Evolutionary conservation across 1,284 basidiomycete species (phyloP).

Genomic region (Ceratobasidium papillatum): DNA sequence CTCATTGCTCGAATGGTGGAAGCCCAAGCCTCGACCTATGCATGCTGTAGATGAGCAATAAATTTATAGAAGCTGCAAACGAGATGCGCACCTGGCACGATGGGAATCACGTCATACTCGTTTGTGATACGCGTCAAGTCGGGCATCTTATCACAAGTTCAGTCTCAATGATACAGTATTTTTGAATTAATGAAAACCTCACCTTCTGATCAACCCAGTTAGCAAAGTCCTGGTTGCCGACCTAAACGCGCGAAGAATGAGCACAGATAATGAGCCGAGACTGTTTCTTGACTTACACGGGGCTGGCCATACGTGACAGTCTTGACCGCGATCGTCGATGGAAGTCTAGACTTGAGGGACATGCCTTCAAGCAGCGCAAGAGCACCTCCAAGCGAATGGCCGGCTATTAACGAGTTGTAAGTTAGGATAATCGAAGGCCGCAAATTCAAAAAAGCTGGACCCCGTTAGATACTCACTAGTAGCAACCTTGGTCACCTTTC

Average conservation of each 20-base stretch:
- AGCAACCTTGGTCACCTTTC: constrained; percentile 57
- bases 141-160: constrained; percentile 45
- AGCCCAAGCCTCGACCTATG: constrained; percentile 59
- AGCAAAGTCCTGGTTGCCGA: constrained; percentile 69
- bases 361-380: constrained; percentile 62
- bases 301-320: constrained; percentile 65
- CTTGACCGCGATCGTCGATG: constrained; percentile 53
- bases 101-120: constrained; percentile 58
- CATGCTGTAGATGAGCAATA: neutral
- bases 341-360: constrained; percentile 59
- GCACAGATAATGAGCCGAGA: neutral
- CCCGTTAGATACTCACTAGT: constrained; percentile 52
- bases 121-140: constrained; percentile 62
- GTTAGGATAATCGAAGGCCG: neutral
- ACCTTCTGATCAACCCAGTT: constrained; percentile 62
- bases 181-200: neutral
- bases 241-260: constrained; percentile 49
- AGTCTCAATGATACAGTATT: neutral
- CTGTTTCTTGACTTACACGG: constrained; percentile 53
- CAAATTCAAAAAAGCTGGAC: neutral
- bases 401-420: neutral
- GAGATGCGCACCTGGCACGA: constrained; percentile 55
- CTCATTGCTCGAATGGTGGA: constrained; percentile 66
- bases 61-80: neutral
- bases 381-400: constrained; percentile 59